Evolutionary conservation across 78 protist species (phyloP).

Genomic region (Bodo saltans): DNA sequence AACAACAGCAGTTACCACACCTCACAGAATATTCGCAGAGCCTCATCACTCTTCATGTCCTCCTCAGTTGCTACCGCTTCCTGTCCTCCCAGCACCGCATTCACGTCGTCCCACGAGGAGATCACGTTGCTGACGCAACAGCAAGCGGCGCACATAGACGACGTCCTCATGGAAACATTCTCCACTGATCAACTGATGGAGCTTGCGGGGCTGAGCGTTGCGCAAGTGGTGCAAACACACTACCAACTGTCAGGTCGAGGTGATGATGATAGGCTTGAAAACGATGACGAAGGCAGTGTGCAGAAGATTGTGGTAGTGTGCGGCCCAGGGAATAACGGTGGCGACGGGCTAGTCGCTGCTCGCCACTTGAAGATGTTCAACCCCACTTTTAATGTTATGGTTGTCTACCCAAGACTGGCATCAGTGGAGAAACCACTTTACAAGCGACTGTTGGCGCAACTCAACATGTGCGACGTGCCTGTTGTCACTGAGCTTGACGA

Average conservation of each 20-base stretch:
- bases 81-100: no score
- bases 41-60: no score
- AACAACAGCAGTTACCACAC: no score
- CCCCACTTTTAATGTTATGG: constrained; percentile 14
- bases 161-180: constrained; percentile 3
- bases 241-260: not conserved
- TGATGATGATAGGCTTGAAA: not conserved
- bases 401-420: constrained; percentile 61
- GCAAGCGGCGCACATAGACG: no score
- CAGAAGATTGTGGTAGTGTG: not conserved
- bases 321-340: constrained; percentile 86
- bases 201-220: constrained; percentile 55
- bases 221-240: constrained; percentile 9
- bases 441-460: not conserved
- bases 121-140: no score
- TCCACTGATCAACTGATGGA: constrained; percentile 68
- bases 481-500: not conserved
- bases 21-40: no score
- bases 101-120: no score
- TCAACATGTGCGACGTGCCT: not conserved
- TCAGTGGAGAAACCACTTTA: not conserved
- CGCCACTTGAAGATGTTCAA: constrained; percentile 76
- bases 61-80: no score
- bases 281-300: not conserved
- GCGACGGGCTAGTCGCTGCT: constrained; percentile 86